Conservation (phyloP, 768 basidiomycete species). For the Tricholoma terreum region DNA sequence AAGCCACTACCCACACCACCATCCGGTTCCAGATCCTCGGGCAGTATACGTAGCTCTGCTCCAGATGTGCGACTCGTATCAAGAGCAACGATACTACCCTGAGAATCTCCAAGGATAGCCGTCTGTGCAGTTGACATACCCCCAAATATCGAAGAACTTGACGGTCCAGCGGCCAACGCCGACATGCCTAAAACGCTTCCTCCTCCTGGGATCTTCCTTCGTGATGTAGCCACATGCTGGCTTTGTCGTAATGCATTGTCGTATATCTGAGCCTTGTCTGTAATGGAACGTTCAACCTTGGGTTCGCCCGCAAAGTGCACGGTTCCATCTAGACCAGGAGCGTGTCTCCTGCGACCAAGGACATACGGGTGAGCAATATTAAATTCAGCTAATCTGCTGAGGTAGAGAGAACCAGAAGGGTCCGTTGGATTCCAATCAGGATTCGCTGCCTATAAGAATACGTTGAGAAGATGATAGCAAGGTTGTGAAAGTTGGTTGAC, state of each 20-base stretch:
- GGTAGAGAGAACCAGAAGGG: constrained; percentile 86
- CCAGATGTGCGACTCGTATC: constrained; percentile 4
- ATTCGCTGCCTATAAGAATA: constrained; percentile 65
- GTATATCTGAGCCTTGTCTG: constrained; percentile 66
- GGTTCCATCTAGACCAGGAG: constrained; percentile 19
- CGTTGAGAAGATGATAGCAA: background rate
- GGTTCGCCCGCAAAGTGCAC: constrained; percentile 35
- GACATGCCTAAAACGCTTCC: constrained; percentile 50
- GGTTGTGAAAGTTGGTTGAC: constrained; percentile 26
- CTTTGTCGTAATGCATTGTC: constrained; percentile 74
- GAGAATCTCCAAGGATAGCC: constrained; percentile 73
- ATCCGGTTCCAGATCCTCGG: constrained; percentile 48
- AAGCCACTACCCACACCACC: constrained; percentile 61
- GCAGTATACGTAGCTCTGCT: constrained; percentile 25
- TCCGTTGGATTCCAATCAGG: constrained; percentile 95
- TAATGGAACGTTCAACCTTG: constrained; percentile 32
- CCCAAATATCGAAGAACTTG: constrained; percentile 46
- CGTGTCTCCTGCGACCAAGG: constrained; percentile 28
- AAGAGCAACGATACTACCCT: constrained; percentile 43
- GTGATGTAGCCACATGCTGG: constrained; percentile 49
- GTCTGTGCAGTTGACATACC: constrained; percentile 61
- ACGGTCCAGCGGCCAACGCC: constrained; percentile 36
- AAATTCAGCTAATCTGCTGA: constrained; percentile 77
- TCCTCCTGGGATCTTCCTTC: constrained; percentile 39
- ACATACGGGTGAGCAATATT: constrained; percentile 42